Evolutionary conservation across 2,329 filamentous ascomycete species (phyloP).

Genomic region (Thielaviopsis cerberus): DNA sequence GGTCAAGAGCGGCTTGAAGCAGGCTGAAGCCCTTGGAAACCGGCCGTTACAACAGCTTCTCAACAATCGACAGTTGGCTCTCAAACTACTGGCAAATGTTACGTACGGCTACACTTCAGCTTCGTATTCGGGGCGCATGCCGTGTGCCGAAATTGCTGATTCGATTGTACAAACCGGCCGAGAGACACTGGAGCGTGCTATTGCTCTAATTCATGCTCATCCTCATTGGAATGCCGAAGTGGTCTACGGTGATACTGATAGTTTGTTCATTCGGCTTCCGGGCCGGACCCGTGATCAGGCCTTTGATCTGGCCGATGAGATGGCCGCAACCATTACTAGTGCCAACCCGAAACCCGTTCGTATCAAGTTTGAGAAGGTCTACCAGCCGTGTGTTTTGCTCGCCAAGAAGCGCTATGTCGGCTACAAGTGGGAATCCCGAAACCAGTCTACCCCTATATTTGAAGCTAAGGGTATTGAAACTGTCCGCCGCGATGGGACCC

Average conservation of each 20-base stretch:
- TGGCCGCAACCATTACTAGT: conserved; percentile 68
- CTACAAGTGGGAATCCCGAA: conserved; percentile 75
- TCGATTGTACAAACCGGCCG: conserved; percentile 93
- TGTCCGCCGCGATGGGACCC: conserved; percentile 81
- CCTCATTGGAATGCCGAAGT: conserved; percentile 85
- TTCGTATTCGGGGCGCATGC: conserved; percentile 92
- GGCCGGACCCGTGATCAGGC: conserved; percentile 75
- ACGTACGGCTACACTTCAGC: conserved; percentile 97
- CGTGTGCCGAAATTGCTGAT: conserved; percentile 91
- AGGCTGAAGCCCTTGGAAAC: background rate
- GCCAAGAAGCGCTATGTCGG: conserved; percentile 97
- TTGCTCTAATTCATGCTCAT: conserved; percentile 78
- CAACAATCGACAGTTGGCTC: conserved; percentile 81
- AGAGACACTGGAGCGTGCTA: conserved; percentile 85
- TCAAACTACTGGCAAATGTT: conserved; percentile 96
- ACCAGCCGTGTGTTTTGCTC: conserved; percentile 80
- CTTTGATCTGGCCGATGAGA: conserved; percentile 83
- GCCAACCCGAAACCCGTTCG: conserved; percentile 85
- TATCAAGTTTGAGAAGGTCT: conserved; percentile 97
- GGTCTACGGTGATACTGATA: conserved; percentile 95
- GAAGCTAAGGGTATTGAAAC: conserved; percentile 98
- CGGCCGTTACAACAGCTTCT: conserved; percentile 48
- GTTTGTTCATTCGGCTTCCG: conserved; percentile 75
- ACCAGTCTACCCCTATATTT: conserved; percentile 67
- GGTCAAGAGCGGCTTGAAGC: conserved; percentile 80